Conservation (phyloP, 2,329 filamentous ascomycete genomes). For the Gliomastix tumulicola region DNA sequence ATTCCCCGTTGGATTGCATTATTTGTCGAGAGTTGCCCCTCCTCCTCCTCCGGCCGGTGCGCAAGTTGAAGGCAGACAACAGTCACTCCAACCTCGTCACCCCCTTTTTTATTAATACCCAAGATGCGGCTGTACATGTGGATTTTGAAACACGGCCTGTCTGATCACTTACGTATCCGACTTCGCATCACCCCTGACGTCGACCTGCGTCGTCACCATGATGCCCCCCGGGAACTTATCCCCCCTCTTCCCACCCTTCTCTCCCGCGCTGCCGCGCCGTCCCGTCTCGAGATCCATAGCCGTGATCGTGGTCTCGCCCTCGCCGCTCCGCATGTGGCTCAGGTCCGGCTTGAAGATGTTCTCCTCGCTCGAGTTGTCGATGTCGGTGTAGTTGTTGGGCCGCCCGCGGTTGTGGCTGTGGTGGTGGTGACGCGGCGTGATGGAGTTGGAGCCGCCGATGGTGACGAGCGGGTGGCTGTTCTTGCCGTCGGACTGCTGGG, state of each 20-base stretch:
- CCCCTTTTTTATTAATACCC: too few relatives aligned
- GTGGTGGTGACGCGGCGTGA: not conserved
- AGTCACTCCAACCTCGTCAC: too few relatives aligned
- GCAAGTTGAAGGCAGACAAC: too few relatives aligned
- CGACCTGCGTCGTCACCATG: constrained; percentile 1
- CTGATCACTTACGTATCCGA: too few relatives aligned
- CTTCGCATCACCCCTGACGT: too few relatives aligned
- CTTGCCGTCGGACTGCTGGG: constrained; percentile 14
- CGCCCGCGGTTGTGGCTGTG: not conserved
- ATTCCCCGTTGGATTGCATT: too few relatives aligned
- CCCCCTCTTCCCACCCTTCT: not conserved
- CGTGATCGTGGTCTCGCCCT: constrained; percentile 1
- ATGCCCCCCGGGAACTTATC: not conserved
- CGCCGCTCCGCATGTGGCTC: not conserved
- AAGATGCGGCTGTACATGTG: too few relatives aligned
- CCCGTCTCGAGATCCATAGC: too few relatives aligned
- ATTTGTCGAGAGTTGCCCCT: too few relatives aligned
- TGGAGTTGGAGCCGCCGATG: constrained; percentile 12
- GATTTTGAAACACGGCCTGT: too few relatives aligned
- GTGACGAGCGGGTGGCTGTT: constrained; percentile 15
- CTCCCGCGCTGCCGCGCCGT: too few relatives aligned
- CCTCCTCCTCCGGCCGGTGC: too few relatives aligned
- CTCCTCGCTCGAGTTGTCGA: constrained; percentile 21
- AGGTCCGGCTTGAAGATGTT: constrained; percentile 14
- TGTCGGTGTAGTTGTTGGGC: constrained; percentile 5